phyloP scores from a whole-genome alignment of 257 asterid genomes.

The Dorcoceras hygrometricum region DNA sequence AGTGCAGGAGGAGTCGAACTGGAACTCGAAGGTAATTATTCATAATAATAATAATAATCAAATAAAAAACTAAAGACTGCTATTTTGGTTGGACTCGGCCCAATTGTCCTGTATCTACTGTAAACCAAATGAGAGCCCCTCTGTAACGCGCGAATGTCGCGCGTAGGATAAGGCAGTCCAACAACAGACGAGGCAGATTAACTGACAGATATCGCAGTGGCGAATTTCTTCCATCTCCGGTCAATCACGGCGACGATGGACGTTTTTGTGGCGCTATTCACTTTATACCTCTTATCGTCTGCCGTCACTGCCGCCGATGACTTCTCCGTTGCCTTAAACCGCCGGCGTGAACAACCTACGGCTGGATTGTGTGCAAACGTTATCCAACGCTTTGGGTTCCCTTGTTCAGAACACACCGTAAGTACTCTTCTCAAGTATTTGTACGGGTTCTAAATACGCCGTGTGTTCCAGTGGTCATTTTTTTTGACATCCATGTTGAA shows the following conservation, averaged over 20 bases:
- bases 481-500: neutral
- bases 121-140: no score
- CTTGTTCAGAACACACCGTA: conserved; percentile 85
- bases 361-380: conserved; percentile 68
- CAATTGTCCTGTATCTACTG: no score
- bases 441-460: neutral
- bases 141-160: no score
- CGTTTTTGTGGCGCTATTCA: conserved; percentile 24
- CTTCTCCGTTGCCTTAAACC: conserved; percentile 28
- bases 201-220: conserved; percentile 6
- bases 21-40: no score
- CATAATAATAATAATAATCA: no score
- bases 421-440: conserved; percentile 21
- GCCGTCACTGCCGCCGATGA: conserved; percentile 36
- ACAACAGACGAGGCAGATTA: no score
- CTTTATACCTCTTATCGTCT: conserved; percentile 27
- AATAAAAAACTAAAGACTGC: no score
- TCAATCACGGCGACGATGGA: conserved; percentile 31
- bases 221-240: conserved; percentile 29
- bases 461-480: neutral
- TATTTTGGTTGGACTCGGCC: no score
- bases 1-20: no score
- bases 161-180: no score
- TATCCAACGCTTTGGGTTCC: conserved; percentile 71
- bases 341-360: conserved; percentile 39